Evolutionary conservation across 1,139 yeast genomes (phyloP), one percentile per base, ranked within the genome.

Genomic region (Yamadazyma spencermartinsiae): DNA sequence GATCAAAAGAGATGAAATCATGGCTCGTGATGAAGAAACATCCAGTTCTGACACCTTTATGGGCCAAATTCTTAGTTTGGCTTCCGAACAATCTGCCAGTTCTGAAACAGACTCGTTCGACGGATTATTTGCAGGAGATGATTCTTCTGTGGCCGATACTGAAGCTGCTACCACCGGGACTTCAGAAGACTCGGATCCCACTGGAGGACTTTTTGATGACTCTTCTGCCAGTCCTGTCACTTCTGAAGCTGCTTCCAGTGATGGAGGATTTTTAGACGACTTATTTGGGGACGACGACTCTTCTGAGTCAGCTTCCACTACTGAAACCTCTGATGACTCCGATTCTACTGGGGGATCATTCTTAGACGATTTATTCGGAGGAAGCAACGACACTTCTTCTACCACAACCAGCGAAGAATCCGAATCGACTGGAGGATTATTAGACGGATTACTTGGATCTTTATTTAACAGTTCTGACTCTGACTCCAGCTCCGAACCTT

Each of bases 201-300:
- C 28, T 14, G 40, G 26, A 21, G 50, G 41, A 21, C 45, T 45
- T 13, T 36, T 53, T 23, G 39, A 27, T 30, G 29, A 31, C 14
- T 28, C 29, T 4, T 25, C 42, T 17, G 19, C 43, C 20, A 34
- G 45, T 18, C 26, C 51, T 7, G 18, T 50, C 21, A 30, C 45
- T 10, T 19, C 46, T 15, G 23, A 45, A 12, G 14, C 48, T 15
- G 33, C 46, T 8, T 32, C 53, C 14, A 32, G 53, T 24, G 52
- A 50, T 14, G 49, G 45, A 20, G 49, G 43, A 14, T 42, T 57
- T 15, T 48, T 56, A 17, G 50, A 46, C 31, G 52, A 38, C 18
- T 41, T 52, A 16, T 50, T 50, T 36, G 51, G 49, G 20, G 43
- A 35, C n/a, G 31, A 28, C 15, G 37, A 43, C 11, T 33, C 42